Evolutionary conservation across 2,329 filamentous ascomycete genomes (phyloP).

Genomic region (Trichoderma guizhouense): DNA sequence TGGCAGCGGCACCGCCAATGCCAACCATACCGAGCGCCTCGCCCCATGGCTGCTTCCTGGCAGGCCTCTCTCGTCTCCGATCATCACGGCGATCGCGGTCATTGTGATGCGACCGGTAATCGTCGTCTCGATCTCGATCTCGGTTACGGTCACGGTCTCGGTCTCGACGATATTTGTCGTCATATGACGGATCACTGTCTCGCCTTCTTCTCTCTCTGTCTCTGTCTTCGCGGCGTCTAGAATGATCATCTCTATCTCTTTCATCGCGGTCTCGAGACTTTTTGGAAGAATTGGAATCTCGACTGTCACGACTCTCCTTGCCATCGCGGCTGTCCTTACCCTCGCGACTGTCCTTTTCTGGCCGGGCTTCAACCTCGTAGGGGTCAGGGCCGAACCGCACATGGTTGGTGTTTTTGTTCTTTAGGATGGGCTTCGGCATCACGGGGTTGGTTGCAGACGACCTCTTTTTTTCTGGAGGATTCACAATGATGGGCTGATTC

Average conservation of each 20-base stretch:
- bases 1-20: conserved; percentile 59
- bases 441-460: conserved; percentile 37
- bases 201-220: background rate
- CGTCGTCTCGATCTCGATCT: background rate
- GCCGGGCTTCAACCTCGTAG: conserved; percentile 38
- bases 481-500: conserved; percentile 38
- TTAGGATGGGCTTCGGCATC: conserved; percentile 57
- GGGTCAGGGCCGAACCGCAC: conserved; percentile 52
- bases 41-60: conserved; percentile 47
- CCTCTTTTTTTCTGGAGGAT: conserved; percentile 33
- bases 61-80: conserved; percentile 35
- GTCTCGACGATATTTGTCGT: conserved; percentile 7
- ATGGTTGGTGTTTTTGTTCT: conserved; percentile 57
- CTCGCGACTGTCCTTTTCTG: conserved; percentile 34
- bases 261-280: conserved; percentile 31
- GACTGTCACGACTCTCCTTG: conserved; percentile 33
- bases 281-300: conserved; percentile 19
- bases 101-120: conserved; percentile 31
- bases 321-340: conserved; percentile 31
- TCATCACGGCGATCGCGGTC: conserved; percentile 39
- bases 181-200: conserved; percentile 26
- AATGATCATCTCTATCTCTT: conserved; percentile 21
- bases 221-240: conserved; percentile 1
- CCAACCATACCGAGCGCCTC: conserved; percentile 57
- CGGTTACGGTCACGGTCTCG: background rate